These are phyloP conservation scores for Coprinopsis marcescibilis DNA, from an alignment of 768 basidiomycete genomes.

Conservation along the genomic window DNA sequence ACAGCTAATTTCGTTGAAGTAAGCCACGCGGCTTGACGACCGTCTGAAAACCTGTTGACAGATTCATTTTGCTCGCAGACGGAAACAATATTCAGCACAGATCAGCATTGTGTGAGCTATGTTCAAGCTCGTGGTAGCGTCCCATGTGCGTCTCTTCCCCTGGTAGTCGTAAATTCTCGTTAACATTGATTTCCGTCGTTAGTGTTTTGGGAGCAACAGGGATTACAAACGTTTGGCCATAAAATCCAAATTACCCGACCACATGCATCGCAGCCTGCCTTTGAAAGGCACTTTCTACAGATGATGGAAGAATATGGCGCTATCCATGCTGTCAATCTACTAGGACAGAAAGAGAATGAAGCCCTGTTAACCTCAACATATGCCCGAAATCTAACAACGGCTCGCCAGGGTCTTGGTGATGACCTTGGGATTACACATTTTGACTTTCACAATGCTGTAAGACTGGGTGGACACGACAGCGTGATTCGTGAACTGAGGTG, in stretches of 20 bases:
- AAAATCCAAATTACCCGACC: constrained; percentile 94
- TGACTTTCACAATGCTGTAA: constrained; percentile 88
- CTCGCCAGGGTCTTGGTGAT: constrained; percentile 56
- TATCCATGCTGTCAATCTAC: constrained; percentile 84
- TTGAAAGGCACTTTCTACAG: constrained; percentile 88
- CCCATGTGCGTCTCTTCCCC: constrained; percentile 60
- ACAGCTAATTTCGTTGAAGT: constrained; percentile 97
- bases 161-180: constrained; percentile 12
- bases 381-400: constrained; percentile 67
- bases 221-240: constrained; percentile 89
- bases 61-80: constrained; percentile 44
- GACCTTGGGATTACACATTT: constrained; percentile 80
- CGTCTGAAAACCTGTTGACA: constrained; percentile 10
- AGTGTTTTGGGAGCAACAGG: constrained; percentile 99
- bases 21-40: constrained; percentile 17
- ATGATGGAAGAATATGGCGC: constrained; percentile 82
- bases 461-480: constrained; percentile 80
- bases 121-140: constrained; percentile 94
- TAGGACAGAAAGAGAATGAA: constrained; percentile 92
- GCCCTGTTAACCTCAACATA: constrained; percentile 79
- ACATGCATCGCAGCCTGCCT: constrained; percentile 93
- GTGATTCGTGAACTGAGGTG: constrained; percentile 71
- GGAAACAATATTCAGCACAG: constrained; percentile 83
- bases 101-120: constrained; percentile 86
- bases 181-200: constrained; percentile 15